Evolutionary conservation across 2,329 filamentous ascomycete genomes (phyloP).

Genomic region (Emydomyces testavorans): DNA sequence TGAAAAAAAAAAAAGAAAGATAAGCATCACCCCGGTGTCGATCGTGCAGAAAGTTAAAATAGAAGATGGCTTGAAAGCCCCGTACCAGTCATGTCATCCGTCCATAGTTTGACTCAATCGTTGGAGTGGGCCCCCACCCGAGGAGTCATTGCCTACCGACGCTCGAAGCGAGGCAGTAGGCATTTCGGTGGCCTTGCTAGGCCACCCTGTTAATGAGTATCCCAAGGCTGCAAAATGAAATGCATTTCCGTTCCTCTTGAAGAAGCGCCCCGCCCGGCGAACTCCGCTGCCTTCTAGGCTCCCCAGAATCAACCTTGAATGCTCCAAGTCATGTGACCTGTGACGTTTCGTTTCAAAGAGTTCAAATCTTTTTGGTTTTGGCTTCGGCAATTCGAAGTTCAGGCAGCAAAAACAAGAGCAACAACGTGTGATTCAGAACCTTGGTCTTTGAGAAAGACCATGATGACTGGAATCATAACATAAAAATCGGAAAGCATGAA

Average conservation of each 20-base stretch:
- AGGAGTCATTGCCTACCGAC: background rate
- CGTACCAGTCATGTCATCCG: background rate
- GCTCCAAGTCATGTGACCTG: background rate
- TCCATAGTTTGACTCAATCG: background rate
- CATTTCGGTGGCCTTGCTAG: constrained; percentile 3
- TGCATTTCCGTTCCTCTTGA: background rate
- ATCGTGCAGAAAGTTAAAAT: constrained; percentile 4
- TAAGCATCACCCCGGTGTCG: constrained; percentile 6
- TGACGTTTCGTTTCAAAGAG: background rate
- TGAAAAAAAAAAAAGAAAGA: background rate
- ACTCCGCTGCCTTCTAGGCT: constrained; percentile 6
- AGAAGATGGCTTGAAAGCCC: background rate
- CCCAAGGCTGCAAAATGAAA: constrained; percentile 1
- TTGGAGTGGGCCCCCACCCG: background rate
- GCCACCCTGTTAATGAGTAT: background rate
- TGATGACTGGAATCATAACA: background rate
- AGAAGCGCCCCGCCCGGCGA: background rate
- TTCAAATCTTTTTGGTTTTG: background rate
- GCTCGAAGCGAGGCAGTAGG: background rate
- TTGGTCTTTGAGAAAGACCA: too few relatives aligned
- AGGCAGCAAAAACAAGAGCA: constrained; percentile 8
- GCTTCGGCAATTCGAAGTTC: background rate
- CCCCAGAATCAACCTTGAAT: background rate
- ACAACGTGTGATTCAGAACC: too few relatives aligned
- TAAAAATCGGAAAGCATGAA: background rate